These are phyloP conservation scores for Talaromyces sp. DNA, from an alignment of 2,329 filamentous ascomycete species.

Conservation along the genomic window DNA sequence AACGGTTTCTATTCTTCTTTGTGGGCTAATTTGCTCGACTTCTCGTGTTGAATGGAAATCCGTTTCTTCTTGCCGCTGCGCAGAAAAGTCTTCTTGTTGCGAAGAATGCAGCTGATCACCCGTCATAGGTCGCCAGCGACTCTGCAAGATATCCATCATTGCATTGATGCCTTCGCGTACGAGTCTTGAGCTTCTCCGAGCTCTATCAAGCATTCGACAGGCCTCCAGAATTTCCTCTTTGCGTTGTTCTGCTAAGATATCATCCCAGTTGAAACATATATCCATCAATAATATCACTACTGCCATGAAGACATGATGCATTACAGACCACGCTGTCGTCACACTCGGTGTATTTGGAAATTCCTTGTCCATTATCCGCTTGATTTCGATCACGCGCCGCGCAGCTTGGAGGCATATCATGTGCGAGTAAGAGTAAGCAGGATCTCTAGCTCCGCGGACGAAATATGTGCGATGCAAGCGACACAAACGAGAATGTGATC, in stretches of 20 bases:
- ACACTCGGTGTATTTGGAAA: conserved; percentile 26
- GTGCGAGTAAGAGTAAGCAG: conserved; percentile 38
- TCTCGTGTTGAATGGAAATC: neutral
- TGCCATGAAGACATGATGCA: conserved; percentile 43
- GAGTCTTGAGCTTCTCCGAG: conserved; percentile 30
- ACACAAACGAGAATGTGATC: conserved; percentile 36
- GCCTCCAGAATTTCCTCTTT: conserved; percentile 38
- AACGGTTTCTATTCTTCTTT: neutral
- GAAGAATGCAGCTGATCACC: neutral
- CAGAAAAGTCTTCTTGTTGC: neutral
- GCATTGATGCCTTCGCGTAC: conserved; percentile 36
- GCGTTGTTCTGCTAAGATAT: conserved; percentile 34
- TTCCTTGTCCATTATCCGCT: conserved; percentile 33
- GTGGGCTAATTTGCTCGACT: neutral
- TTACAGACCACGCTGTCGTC: conserved; percentile 31
- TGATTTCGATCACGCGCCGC: conserved; percentile 36
- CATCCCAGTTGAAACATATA: conserved; percentile 40
- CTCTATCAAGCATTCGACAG: conserved; percentile 38
- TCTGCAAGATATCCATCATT: conserved; percentile 36
- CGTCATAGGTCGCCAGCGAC: conserved; percentile 28
- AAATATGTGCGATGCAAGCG: conserved; percentile 42
- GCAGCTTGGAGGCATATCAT: conserved; percentile 38
- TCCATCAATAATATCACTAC: conserved; percentile 40
- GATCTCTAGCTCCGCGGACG: conserved; percentile 35
- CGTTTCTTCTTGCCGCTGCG: neutral